Evolutionary conservation across 2,329 filamentous ascomycete species (phyloP).

Genomic region (Alternaria ventricosa): DNA sequence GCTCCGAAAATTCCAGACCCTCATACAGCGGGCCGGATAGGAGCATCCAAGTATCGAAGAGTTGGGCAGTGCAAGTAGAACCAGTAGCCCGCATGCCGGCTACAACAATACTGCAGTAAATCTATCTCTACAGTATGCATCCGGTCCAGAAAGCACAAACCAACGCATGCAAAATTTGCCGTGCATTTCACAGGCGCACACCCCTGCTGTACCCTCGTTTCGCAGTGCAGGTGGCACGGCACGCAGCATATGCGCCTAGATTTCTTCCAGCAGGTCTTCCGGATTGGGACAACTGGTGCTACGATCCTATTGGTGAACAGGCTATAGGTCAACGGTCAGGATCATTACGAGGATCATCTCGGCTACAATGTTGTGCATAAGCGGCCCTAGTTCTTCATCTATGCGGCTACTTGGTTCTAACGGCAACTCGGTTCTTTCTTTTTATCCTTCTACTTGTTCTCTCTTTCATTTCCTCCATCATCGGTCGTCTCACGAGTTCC

Average conservation of each 20-base stretch:
- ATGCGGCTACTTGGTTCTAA: slow-evolving; percentile 3
- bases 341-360: slow-evolving; percentile 4
- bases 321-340: slow-evolving; percentile 1
- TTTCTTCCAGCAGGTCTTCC: slow-evolving; percentile 21
- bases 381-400: neutral
- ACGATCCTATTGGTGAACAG: slow-evolving; percentile 5
- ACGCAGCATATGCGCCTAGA: slow-evolving; percentile 5
- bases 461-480: neutral
- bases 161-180: neutral
- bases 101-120: neutral
- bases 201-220: slow-evolving; percentile 12
- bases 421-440: neutral
- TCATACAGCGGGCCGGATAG: neutral
- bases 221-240: slow-evolving; percentile 7
- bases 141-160: neutral
- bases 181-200: neutral
- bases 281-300: slow-evolving; percentile 3
- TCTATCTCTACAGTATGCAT: neutral
- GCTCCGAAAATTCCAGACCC: neutral
- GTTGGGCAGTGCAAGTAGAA: slow-evolving; percentile 19
- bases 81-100: slow-evolving; percentile 2
- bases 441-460: neutral
- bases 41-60: slow-evolving; percentile 19
- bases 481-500: neutral
- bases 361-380: slow-evolving; percentile 3